These are phyloP conservation scores for Aspergillus niger DNA, from an alignment of 2,329 filamentous ascomycete species.

Conservation along the genomic window DNA sequence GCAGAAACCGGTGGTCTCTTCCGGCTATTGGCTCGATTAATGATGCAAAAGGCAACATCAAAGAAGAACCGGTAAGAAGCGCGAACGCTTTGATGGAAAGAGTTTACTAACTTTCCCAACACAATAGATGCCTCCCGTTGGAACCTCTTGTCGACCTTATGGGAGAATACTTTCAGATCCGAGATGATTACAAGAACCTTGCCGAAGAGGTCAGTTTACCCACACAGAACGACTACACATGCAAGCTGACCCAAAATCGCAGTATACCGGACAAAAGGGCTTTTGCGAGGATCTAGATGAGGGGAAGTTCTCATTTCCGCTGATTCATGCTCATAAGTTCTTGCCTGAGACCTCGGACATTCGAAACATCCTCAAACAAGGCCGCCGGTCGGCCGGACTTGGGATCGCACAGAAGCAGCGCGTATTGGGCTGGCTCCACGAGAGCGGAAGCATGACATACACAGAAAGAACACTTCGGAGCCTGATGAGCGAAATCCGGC, in stretches of 20 bases:
- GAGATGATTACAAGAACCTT: slow-evolving; percentile 80
- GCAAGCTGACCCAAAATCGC: slow-evolving; percentile 26
- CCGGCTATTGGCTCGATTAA: slow-evolving; percentile 39
- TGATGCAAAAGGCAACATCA: slow-evolving; percentile 32
- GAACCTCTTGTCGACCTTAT: slow-evolving; percentile 64
- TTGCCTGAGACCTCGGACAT: not conserved
- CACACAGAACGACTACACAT: not conserved
- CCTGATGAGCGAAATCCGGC: slow-evolving; percentile 5
- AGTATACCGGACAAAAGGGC: slow-evolving; percentile 82
- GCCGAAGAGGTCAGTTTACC: slow-evolving; percentile 31
- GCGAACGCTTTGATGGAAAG: not conserved
- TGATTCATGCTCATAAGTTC: slow-evolving; percentile 65
- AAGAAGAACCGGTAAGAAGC: slow-evolving; percentile 12
- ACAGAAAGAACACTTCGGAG: not conserved
- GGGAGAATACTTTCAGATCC: slow-evolving; percentile 40
- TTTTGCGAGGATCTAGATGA: slow-evolving; percentile 60
- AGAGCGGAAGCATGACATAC: slow-evolving; percentile 7
- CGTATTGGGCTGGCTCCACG: not conserved
- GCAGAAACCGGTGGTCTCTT: slow-evolving; percentile 45
- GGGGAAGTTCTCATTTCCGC: slow-evolving; percentile 88
- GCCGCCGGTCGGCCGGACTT: not conserved
- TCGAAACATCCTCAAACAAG: not conserved
- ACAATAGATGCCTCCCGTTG: slow-evolving; percentile 29
- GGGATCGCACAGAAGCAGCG: not conserved
- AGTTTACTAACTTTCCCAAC: not conserved